Conservation (phyloP, 2,329 filamentous ascomycete genomes). For the Nannizzia gypsea region DNA sequence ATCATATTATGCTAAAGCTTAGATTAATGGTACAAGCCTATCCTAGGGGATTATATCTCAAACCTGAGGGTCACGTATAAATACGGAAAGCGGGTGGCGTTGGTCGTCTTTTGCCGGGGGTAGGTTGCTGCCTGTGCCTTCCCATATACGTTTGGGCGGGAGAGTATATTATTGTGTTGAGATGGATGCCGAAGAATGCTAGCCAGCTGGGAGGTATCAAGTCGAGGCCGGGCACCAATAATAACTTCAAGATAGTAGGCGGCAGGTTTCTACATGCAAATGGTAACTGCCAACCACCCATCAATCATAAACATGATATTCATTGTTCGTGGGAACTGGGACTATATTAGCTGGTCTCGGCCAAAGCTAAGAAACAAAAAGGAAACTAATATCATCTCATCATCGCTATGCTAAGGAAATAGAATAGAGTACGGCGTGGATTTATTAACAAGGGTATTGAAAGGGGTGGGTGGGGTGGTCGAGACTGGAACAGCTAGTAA, state of each 20-base stretch:
- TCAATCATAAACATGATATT: background rate
- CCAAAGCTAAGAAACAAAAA: background rate
- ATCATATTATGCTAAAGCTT: too few species aligned
- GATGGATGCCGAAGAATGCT: too few species aligned
- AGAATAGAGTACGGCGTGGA: background rate
- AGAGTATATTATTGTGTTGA: too few species aligned
- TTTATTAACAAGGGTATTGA: background rate
- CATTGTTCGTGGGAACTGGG: background rate
- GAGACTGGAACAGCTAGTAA: too few species aligned
- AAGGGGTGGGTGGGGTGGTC: too few species aligned
- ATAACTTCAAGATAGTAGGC: background rate
- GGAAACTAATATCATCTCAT: background rate
- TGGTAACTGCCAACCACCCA: background rate
- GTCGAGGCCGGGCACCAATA: background rate
- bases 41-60: too few species aligned
- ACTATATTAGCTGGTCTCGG: background rate
- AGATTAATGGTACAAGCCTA: too few species aligned
- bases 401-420: background rate
- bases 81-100: too few species aligned
- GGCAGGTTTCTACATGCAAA: background rate
- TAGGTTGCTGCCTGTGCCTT: too few species aligned
- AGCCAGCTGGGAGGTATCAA: background rate
- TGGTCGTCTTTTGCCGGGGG: too few species aligned
- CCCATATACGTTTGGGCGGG: too few species aligned
- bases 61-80: too few species aligned